Conservation (phyloP, 352 stramenopile species). For the Pythium graminicola region DNA sequence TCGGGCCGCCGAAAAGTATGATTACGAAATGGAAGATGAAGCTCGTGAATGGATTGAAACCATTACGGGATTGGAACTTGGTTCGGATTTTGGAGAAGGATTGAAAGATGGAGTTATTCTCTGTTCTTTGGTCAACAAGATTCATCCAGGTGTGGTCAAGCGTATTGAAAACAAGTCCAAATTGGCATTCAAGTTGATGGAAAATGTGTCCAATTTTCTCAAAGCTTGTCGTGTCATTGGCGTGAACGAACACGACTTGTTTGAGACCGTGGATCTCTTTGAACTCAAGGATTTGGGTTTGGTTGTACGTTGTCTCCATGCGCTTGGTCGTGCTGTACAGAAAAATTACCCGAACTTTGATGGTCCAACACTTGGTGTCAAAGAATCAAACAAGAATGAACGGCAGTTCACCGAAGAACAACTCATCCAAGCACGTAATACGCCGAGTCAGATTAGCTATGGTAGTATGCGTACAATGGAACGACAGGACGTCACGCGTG, state of each 20-base stretch:
- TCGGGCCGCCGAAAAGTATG: slow-evolving; percentile 81
- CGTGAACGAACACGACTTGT: slow-evolving; percentile 87
- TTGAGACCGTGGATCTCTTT: slow-evolving; percentile 88
- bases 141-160: slow-evolving; percentile 54
- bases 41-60: slow-evolving; percentile 81
- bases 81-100: slow-evolving; percentile 67
- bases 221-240: slow-evolving; percentile 76
- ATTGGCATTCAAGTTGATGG: slow-evolving; percentile 92
- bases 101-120: slow-evolving; percentile 79
- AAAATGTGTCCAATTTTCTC: slow-evolving; percentile 86
- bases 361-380: slow-evolving; percentile 72
- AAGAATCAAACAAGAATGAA: slow-evolving; percentile 74
- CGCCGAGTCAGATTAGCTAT: slow-evolving; percentile 54
- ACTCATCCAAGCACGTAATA: slow-evolving; percentile 52
- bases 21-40: slow-evolving; percentile 83
- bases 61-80: slow-evolving; percentile 70
- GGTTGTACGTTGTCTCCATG: slow-evolving; percentile 75
- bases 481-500: slow-evolving; percentile 37
- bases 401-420: slow-evolving; percentile 65
- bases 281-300: slow-evolving; percentile 83
- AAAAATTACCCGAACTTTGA: slow-evolving; percentile 66
- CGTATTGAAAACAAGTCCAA: slow-evolving; percentile 79
- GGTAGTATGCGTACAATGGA: slow-evolving; percentile 72
- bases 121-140: slow-evolving; percentile 78
- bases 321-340: slow-evolving; percentile 66